Conservation (phyloP, 306 rosid species). For the Cajanus cajan region DNA sequence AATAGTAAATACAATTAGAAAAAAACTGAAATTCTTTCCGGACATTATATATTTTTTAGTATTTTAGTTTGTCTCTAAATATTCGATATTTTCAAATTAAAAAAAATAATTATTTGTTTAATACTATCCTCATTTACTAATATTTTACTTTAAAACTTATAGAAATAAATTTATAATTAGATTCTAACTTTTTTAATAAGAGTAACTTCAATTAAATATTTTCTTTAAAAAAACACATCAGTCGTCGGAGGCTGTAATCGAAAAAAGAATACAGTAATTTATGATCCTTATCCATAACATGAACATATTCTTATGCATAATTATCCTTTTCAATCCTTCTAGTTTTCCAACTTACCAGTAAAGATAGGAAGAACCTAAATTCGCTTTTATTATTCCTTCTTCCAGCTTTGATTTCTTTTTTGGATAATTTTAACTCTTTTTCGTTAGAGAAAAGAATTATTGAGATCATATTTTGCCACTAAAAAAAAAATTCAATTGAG, state of each 20-base stretch:
- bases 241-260: background rate
- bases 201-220: background rate
- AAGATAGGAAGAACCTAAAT: background rate
- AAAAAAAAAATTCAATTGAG: background rate
- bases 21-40: no score
- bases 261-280: background rate
- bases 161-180: background rate
- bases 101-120: no score
- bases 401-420: background rate
- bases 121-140: background rate
- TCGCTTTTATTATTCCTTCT: background rate
- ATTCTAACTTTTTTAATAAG: background rate
- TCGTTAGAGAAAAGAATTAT: background rate
- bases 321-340: background rate
- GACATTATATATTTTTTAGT: no score
- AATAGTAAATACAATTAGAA: background rate
- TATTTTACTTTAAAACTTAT: background rate
- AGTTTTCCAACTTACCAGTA: background rate
- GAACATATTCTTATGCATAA: background rate
- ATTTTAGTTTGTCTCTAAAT: no score
- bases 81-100: no score
- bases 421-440: background rate
- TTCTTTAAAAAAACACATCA: background rate
- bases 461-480: background rate
- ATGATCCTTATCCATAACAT: background rate